Percentiles rank a stretch among this genome's conserved stretches.
These are phyloP conservation scores for Vanrija pseudolonga DNA, from an alignment of 1,284 basidiomycete species.

Conservation along the genomic window DNA sequence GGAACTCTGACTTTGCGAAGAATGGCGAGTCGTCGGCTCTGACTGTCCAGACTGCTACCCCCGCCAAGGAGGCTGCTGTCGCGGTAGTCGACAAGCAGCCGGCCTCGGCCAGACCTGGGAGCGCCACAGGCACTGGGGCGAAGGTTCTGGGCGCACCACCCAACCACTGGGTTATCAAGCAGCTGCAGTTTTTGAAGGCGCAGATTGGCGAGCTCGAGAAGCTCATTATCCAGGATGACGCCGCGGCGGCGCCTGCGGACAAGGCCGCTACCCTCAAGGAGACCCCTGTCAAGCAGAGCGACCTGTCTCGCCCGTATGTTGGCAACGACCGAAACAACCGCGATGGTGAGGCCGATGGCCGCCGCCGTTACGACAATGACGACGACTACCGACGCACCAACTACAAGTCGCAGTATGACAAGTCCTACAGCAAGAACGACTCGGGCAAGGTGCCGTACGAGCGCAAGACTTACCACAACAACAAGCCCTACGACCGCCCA, in stretches of 20 bases:
- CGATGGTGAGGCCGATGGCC: no score
- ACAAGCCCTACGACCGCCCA: neutral
- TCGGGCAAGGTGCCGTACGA: neutral
- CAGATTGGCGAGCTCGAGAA: slow-evolving; percentile 16
- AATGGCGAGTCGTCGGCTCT: no score
- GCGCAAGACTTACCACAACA: neutral
- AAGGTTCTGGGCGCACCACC: neutral
- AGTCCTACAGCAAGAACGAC: neutral
- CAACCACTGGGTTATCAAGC: slow-evolving; percentile 7
- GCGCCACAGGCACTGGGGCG: neutral
- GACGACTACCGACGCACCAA: neutral
- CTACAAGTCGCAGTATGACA: neutral
- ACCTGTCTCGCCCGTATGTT: no score
- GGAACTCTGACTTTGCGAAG: no score
- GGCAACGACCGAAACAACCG: no score
- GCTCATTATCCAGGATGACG: neutral
- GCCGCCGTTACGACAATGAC: no score
- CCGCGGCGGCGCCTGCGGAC: neutral
- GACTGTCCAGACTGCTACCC: neutral
- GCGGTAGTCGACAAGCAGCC: neutral
- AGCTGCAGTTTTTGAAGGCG: slow-evolving; percentile 11
- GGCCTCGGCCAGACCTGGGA: neutral
- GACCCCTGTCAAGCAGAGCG: neutral
- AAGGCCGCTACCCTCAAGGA: neutral
- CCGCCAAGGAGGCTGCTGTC: neutral